Evolutionary conservation across 192 early-diverging fungal genomes (phyloP).

Genomic region (Umbelopsis isabellina): DNA sequence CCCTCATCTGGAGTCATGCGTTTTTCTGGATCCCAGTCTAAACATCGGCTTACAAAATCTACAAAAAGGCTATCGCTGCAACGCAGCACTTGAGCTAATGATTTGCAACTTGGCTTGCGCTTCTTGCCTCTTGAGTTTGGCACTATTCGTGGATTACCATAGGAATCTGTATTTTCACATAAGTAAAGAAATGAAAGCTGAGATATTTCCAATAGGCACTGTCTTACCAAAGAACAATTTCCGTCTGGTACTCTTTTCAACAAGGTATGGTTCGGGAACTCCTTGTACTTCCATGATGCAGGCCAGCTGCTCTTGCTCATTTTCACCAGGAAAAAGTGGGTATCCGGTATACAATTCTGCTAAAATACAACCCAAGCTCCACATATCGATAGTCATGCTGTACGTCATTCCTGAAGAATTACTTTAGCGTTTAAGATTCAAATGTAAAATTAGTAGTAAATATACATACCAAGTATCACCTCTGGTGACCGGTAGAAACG

Average conservation of each 20-base stretch:
- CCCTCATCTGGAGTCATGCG: conserved; percentile 88
- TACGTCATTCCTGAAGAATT: conserved; percentile 66
- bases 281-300: conserved; percentile 97
- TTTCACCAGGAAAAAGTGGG: conserved; percentile 92
- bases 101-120: conserved; percentile 79
- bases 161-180: conserved; percentile 42
- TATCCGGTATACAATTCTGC: conserved; percentile 81
- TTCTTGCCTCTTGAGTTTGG: conserved; percentile 91
- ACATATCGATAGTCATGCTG: conserved; percentile 95
- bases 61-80: conserved; percentile 82
- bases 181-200: conserved; percentile 23
- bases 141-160: conserved; percentile 61
- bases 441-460: neutral
- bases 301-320: conserved; percentile 93
- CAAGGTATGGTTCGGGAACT: conserved; percentile 74
- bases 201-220: neutral
- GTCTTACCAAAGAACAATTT: conserved; percentile 90
- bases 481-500: conserved; percentile 99
- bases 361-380: conserved; percentile 96
- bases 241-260: conserved; percentile 78
- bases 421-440: neutral
- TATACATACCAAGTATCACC: conserved; percentile 76
- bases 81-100: conserved; percentile 74
- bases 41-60: conserved; percentile 84
- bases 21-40: conserved; percentile 90